Evolutionary conservation across 371 early-diverging fungal species (phyloP).

Genomic region (Rozella allomycis): DNA sequence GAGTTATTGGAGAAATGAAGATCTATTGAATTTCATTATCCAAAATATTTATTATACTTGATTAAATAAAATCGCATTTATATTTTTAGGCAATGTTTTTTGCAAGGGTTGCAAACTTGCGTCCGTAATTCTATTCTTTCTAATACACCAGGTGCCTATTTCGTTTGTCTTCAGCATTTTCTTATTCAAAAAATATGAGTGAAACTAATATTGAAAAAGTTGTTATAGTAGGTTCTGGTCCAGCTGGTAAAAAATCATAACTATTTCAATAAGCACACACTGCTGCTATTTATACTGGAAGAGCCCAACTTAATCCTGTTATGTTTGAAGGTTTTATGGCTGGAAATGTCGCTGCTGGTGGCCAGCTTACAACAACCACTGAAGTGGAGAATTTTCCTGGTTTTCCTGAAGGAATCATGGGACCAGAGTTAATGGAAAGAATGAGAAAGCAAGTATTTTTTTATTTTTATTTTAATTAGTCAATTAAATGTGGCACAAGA

Average conservation of each 20-base stretch:
- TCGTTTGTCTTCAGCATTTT: too few relatives aligned
- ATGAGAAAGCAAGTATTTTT: slow-evolving; percentile 50
- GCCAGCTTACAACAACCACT: slow-evolving; percentile 30
- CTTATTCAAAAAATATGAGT: background rate
- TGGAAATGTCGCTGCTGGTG: slow-evolving; percentile 58
- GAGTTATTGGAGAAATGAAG: too few relatives aligned
- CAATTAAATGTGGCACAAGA: slow-evolving; percentile 63
- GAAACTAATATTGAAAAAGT: slow-evolving; percentile 2
- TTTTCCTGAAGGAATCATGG: slow-evolving; percentile 15
- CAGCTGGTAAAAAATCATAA: too few relatives aligned
- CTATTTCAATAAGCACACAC: too few relatives aligned
- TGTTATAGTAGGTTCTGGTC: slow-evolving; percentile 50
- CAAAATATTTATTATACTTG: too few relatives aligned
- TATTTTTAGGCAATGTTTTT: too few relatives aligned
- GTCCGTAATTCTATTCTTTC: too few relatives aligned
- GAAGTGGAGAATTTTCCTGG: slow-evolving; percentile 29
- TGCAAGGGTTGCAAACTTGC: too few relatives aligned
- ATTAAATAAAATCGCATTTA: too few relatives aligned
- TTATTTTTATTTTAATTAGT: slow-evolving; percentile 3
- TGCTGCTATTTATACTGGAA: slow-evolving; percentile 82
- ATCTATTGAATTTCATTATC: too few relatives aligned
- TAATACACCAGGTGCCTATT: too few relatives aligned
- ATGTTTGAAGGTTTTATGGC: slow-evolving; percentile 95
- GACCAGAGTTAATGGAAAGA: slow-evolving; percentile 15
- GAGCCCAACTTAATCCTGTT: slow-evolving; percentile 73